A percentile compares a stretch with the other conserved stretches of the same genome.
Evolutionary conservation across 257 asterid genomes (phyloP).

Genomic region (Solanum clarkiae): DNA sequence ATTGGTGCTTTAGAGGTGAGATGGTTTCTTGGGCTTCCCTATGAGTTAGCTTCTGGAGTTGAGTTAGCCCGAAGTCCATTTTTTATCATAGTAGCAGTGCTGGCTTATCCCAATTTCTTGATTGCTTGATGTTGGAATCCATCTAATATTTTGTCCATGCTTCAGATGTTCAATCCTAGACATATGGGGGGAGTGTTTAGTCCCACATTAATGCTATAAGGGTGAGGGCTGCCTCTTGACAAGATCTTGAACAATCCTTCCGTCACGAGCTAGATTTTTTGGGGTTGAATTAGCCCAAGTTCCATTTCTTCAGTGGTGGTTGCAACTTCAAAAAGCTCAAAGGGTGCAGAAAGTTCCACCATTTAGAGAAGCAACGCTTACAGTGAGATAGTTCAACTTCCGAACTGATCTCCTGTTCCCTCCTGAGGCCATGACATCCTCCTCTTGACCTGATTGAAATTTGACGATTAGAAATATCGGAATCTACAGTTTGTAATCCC

Average conservation of each 20-base stretch:
- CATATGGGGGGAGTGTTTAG: background rate
- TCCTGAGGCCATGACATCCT: background rate
- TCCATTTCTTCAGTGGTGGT: background rate
- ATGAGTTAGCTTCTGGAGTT: background rate
- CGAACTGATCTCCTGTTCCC: background rate
- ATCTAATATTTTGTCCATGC: background rate
- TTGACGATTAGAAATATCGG: background rate
- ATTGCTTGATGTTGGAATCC: background rate
- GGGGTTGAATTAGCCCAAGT: background rate
- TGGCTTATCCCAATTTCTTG: background rate
- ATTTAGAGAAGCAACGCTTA: background rate
- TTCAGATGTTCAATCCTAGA: background rate
- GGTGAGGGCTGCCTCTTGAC: background rate
- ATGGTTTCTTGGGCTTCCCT: background rate
- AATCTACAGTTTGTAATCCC: background rate
- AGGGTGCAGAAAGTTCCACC: background rate
- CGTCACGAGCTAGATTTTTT: background rate
- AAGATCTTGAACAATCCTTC: background rate
- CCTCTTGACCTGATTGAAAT: background rate
- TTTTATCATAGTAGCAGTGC: background rate
- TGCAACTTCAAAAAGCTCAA: background rate
- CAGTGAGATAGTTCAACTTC: background rate
- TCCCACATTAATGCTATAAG: background rate
- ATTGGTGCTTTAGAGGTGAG: background rate
- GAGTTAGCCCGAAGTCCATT: background rate